phyloP scores from a whole-genome alignment of 1,139 yeast genomes.

The Diutina siamensis region DNA sequence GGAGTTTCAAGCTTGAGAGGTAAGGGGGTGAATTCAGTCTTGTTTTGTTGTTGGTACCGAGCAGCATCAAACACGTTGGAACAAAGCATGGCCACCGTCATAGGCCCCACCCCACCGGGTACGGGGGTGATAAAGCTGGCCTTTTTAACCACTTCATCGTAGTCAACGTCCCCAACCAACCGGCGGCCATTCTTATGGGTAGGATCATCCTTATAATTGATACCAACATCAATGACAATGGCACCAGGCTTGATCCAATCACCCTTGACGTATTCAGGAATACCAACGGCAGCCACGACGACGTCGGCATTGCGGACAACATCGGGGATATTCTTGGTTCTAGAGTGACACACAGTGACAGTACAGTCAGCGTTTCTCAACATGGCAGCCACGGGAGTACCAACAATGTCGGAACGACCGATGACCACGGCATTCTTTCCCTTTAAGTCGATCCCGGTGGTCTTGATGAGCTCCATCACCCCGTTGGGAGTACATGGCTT shows the following conservation, averaged over 20 bases:
- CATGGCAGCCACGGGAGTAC: constrained; percentile 81
- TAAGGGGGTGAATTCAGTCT: constrained; percentile 45
- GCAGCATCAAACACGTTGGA: constrained; percentile 84
- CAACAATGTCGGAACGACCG: constrained; percentile 95
- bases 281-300: constrained; percentile 87
- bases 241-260: constrained; percentile 81
- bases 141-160: constrained; percentile 37
- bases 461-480: constrained; percentile 52
- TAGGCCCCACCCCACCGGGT: constrained; percentile 99
- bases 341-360: constrained; percentile 76
- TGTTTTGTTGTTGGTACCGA: constrained; percentile 34
- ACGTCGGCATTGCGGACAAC: constrained; percentile 71
- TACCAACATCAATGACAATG: constrained; percentile 92
- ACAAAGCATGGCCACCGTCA: constrained; percentile 95
- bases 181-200: constrained; percentile 73
- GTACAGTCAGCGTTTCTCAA: constrained; percentile 70
- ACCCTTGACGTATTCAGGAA: constrained; percentile 71
- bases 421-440: constrained; percentile 86
- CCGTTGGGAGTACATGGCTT: constrained; percentile 79
- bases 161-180: constrained; percentile 93
- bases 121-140: constrained; percentile 87
- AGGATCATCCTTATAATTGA: constrained; percentile 69
- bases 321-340: constrained; percentile 56
- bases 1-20: constrained; percentile 59
- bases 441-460: constrained; percentile 44